Base-by-base conservation (phyloP, 768 basidiomycete species). In the Xerocomus potaroensis region DNA sequence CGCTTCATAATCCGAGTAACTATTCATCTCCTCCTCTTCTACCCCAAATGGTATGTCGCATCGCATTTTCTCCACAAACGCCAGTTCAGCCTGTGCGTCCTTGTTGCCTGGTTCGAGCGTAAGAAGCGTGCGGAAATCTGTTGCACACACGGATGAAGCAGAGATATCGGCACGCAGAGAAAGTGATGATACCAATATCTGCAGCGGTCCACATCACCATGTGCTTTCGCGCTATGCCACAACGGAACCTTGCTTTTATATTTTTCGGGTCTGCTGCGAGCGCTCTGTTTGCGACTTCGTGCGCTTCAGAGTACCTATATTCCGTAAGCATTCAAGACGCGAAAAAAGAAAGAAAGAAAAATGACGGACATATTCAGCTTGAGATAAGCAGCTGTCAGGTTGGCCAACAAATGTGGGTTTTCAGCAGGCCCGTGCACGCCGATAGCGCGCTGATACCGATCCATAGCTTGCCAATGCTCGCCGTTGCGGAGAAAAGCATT, bases 311-410 rank as follows among this genome's bases (percentile, higher is more conserved):
- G 30, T 43, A 70, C 34, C 69, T 67, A 8, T 11, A 37, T 43
- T 16, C 3, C 10, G 19, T 43, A 3, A 49, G 47, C 18, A 19
- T n/a, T n/a, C n/a, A n/a, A n/a, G n/a, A n/a, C 2, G 2, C 2
- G 8, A n/a, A 31, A 38, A 7, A 10, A 1, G 9, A 1, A 2
- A 22, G 39, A 43, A 26, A 32, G 39, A 4, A 42, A 5, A n/a
- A 14, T 0, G 9, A 52, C 63, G 30, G 9, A 68, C 71, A 69
- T 68, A 36, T 67, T 61, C 4, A 76, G 57, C 50, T 75, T 72
- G 11, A 78, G 58, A 52, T 71, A 71, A 1, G 72, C 64, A 16
- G 67, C 65, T 0, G 73, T 68, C 21, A 77, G 55, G 49, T 78
- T 78, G 9, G 67, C 42, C 37, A 76, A 59, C 43, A 72, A 69